Base-by-base conservation (phyloP, 192 early-diverging fungal species). In the Coemansia sp. region DNA sequence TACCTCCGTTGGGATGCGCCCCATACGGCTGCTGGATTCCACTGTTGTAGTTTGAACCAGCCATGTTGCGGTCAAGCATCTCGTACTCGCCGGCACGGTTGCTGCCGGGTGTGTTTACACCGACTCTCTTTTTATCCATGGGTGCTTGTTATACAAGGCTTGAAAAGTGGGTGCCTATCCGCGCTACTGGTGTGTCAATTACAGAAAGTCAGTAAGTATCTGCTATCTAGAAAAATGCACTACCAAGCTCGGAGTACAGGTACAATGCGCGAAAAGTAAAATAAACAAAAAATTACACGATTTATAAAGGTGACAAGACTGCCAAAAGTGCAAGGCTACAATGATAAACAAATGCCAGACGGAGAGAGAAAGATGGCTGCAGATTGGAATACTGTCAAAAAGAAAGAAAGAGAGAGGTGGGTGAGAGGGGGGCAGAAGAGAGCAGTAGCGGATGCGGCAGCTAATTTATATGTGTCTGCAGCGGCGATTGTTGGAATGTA, bases 1-100 rank as follows among this genome's bases (percentile, higher is more conserved):
- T 61, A 40, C 23, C 55, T 33, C 30, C 56, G 27, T 7, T 30
- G 46, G 47, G 21, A 30, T 59, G 64, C 24, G n/a, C 10, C 49
- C 30, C 42, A 50, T 66, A 57, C 55, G 61, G 67, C 48, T 48
- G 66, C 55, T 34, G 58, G 7, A 7, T 30, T 9, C 38, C 47
- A 27, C 53, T 14, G 27, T n/a, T 23, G 30, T 40, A 50, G 44
- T 68, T 57, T 52, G 63, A 21, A 52, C 59, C 57, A 41, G 46
- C 55, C 63, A 62, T 62, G 62, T 77, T 69, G 59, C 59, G 64
- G 67, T 77, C 73, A 38, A 77, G 73, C 73, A 77, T 70, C 53
- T 77, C 73, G 60, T 77, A 77, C 64, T 69, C 68, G 59, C 73
- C 73, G 9, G 62, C 54, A 25, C 62, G 59, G 18, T 52, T 46